Base-by-base conservation (phyloP, 371 early-diverging fungal genomes). In the Quaeritorhiza haematococci region DNA sequence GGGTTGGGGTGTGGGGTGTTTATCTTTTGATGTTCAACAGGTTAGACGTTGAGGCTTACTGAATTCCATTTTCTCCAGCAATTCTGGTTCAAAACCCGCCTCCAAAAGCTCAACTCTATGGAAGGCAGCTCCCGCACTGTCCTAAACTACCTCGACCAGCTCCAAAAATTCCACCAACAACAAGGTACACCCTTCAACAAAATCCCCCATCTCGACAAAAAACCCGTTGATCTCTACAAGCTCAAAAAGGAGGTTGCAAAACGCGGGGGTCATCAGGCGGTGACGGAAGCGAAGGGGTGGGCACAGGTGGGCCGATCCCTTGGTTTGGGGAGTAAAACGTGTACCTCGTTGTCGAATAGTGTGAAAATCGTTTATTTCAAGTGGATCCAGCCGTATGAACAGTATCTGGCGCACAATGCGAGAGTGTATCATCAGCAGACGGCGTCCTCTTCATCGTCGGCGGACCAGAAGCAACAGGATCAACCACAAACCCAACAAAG, bases 101-200 rank as follows among this genome's bases (percentile, higher is more conserved):
- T 88, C 26, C 94, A 95, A 71, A 85, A 86, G 64, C 80, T 97
- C 27, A 94, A 92, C 71, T 83, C 85, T 27, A 88, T 96, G 79
- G 93, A 93, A 55, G 96, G 94, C 28, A 82, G 84, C 61, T 90
- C 92, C 4, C 79, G 96, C 42, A 79, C 87, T 21, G 87, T 86
- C 33, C 80, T 92, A 55, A 92, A 92, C 68, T 97, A 92, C 66
- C 74, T 91, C 45, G 93, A 94, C 58, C 91, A 91, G 71, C 76
- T 97, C 21, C 83, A 86, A 67, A 83, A 86, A 66, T 96, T 88
- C 66, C 96, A 97, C 63, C 75, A 83, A 19, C 85, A 90, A 58
- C 76, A 82, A 41, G 71, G 71, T 15, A 38, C 82, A 27, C 83
- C 85, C 0, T 76, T 91, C 43, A 72, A 68, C 54, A 83, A 86